Conservation (phyloP, 163 green algal species). For the Chloromonas sp. region DNA sequence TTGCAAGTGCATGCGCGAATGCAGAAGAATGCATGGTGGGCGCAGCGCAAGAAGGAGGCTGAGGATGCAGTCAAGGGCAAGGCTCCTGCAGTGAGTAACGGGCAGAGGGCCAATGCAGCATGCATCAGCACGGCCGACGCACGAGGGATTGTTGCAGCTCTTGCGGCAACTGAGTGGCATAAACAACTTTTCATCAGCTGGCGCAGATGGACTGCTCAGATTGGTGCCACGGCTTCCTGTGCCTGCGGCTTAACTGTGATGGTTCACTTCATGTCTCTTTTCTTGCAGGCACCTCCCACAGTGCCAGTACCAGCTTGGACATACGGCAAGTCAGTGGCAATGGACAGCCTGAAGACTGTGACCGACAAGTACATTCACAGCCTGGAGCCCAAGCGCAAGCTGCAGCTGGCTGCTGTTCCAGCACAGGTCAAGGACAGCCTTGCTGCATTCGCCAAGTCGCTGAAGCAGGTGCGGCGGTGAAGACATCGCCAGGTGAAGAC, state of each 20-base stretch:
- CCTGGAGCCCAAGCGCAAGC: conserved; percentile 46
- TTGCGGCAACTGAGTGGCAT: too few species aligned
- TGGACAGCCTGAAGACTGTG: conserved; percentile 31
- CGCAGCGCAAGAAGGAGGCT: conserved; percentile 33
- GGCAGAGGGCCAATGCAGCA: too few species aligned
- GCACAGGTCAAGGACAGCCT: conserved; percentile 25
- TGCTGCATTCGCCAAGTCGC: background rate
- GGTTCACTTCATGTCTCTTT: background rate
- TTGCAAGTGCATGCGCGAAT: background rate
- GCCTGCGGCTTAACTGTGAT: background rate
- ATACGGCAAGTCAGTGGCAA: conserved; percentile 35
- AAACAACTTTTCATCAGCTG: too few species aligned
- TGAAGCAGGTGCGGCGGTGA: conserved; percentile 9
- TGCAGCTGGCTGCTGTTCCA: conserved; percentile 31
- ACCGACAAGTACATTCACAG: conserved; percentile 45
- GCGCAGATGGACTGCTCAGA: too few species aligned
- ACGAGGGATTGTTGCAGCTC: too few species aligned
- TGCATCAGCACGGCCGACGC: too few species aligned
- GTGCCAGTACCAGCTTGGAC: conserved; percentile 45
- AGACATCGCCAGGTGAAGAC: conserved; percentile 1
- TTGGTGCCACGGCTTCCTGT: too few species aligned
- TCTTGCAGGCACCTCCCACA: conserved; percentile 30
- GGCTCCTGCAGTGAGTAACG: background rate
- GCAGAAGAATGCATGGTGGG: conserved; percentile 53
- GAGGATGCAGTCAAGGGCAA: conserved; percentile 16